phyloP scores from a whole-genome alignment of 495 filamentous ascomycete genomes.

The Tuber magnatum region DNA sequence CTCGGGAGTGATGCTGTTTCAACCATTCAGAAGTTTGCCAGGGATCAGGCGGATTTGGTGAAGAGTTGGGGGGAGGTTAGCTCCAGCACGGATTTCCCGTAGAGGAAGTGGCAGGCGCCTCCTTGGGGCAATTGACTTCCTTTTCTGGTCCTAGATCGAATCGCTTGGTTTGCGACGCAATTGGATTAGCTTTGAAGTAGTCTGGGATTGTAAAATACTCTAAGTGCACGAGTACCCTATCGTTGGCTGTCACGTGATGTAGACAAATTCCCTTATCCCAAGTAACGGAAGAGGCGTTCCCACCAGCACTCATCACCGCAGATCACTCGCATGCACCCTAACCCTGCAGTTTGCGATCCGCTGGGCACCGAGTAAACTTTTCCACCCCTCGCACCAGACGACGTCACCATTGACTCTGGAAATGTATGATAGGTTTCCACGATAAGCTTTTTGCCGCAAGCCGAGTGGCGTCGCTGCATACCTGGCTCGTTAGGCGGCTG shows the following conservation, averaged over 20 bases:
- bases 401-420: too few relatives aligned
- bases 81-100: not conserved
- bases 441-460: too few relatives aligned
- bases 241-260: not conserved
- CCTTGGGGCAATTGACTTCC: not conserved
- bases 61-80: conserved; percentile 1
- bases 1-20: conserved; percentile 44
- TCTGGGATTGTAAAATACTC: not conserved
- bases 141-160: too few relatives aligned
- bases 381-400: not conserved
- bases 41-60: conserved; percentile 3
- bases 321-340: not conserved
- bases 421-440: too few relatives aligned
- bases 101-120: not conserved
- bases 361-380: not conserved
- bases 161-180: not conserved
- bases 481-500: too few relatives aligned
- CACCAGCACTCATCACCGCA: not conserved
- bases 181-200: not conserved
- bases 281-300: not conserved
- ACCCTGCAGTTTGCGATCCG: not conserved
- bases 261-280: not conserved
- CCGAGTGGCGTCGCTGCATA: too few relatives aligned
- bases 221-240: not conserved
- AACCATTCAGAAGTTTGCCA: not conserved